Evolutionary conservation across 2,329 filamentous ascomycete species (phyloP), one percentile per base, ranked within the genome.

Genomic region (Colletotrichum falcatum): DNA sequence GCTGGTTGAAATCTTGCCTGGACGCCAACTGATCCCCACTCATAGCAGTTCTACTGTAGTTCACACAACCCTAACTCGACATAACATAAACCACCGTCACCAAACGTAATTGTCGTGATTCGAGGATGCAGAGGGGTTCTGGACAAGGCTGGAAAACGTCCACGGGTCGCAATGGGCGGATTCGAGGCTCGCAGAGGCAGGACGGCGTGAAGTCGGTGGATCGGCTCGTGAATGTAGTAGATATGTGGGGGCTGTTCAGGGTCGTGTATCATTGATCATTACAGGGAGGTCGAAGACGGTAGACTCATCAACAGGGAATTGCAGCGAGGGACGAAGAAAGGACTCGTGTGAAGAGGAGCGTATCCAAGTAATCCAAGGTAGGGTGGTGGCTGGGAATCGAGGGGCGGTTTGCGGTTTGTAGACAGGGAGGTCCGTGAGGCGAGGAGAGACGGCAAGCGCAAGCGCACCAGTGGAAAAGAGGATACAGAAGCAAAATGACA

Each of bases 21-120:
- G 84, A 83, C 81, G 81, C 81, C 78, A 81, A 81, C 82, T 85
- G 85, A 81, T 89, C 86, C 82, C 85, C 86, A 85, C 84, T 90
- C 89, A 91, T 91, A 90, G 86, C 88, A 89, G 75, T 77, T 81
- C 74, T 71, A 70, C 70, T 73, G 71, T 62, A 65, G 54, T 72
- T 72, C 65, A 71, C 65, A 69, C 66, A 64, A 67, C 68, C 68
- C 72, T 71, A 64, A 70, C 73, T 71, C 62, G 61, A 65, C 73
- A 74, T 74, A 69, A 67, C 73, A 66, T 51, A 28, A 65, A 51
- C 55, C 56, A 72, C 70, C 56, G 30, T 55, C 30, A 71, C 51
- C 64, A 66, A 72, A 51, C 53, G 48, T 49, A 28, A 37, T 28
- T 35, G 12, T 69, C 20, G 56, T 61, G 37, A 23, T 23, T 66